A percentile compares a stretch with the other conserved stretches of the same genome.
Conservation (phyloP, 305 asterid genomes). For the Stenogyne calaminthoides region DNA sequence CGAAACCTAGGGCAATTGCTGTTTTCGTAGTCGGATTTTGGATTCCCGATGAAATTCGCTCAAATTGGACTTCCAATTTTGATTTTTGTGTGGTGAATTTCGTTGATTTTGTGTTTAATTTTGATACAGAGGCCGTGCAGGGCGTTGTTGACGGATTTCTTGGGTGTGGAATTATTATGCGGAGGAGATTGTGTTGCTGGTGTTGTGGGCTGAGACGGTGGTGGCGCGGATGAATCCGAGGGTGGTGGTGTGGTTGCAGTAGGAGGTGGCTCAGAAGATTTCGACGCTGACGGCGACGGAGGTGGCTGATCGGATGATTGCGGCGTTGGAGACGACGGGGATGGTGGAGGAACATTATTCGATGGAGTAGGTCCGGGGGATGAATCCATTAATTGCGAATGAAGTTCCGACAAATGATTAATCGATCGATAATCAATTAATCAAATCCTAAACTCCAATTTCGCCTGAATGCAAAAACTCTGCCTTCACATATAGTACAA, state of each 20-base stretch:
- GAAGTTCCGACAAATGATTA: conserved; percentile 26
- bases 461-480: conserved; percentile 14
- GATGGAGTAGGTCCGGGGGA: conserved; percentile 37
- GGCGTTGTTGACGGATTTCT: too few species aligned
- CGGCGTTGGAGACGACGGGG: conserved; percentile 6
- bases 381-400: conserved; percentile 34
- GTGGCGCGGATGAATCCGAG: conserved; percentile 12
- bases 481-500: neutral
- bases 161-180: neutral
- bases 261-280: too few species aligned
- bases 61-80: too few species aligned
- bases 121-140: too few species aligned
- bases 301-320: neutral
- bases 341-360: neutral
- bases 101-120: too few species aligned
- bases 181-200: conserved; percentile 13
- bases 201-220: conserved; percentile 25
- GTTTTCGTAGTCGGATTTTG: too few species aligned
- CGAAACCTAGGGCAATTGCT: too few species aligned
- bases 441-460: conserved; percentile 26
- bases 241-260: conserved; percentile 15
- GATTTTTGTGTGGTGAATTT: too few species aligned
- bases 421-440: conserved; percentile 12
- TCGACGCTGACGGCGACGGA: too few species aligned
- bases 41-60: too few species aligned